phyloP scores from a whole-genome alignment of 148 eudicot genomes.

The Oxyria digyna region DNA sequence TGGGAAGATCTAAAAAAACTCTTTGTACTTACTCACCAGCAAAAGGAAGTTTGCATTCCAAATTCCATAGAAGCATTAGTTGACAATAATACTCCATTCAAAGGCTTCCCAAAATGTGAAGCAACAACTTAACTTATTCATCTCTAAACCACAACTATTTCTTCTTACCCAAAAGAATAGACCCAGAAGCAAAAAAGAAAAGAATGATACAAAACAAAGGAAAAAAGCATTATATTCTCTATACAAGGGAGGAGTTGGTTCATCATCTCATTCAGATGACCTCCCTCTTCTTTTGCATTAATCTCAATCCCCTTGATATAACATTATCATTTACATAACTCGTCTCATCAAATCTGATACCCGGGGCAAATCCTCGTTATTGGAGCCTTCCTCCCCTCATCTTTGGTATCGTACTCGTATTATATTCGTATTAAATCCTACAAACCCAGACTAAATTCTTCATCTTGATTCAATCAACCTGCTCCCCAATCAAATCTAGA shows the following conservation, averaged over 20 bases:
- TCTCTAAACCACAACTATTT: neutral
- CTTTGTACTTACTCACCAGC: no score
- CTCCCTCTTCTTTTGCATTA: slow-evolving; percentile 1
- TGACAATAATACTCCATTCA: neutral
- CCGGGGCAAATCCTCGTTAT: neutral
- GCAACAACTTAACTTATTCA: neutral
- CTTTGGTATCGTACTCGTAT: neutral
- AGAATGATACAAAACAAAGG: neutral
- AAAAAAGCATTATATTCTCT: neutral
- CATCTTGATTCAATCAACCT: slow-evolving; percentile 3
- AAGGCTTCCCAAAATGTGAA: neutral
- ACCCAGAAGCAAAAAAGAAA: neutral
- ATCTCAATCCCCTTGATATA: neutral
- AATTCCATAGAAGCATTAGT: neutral
- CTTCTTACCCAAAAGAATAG: neutral
- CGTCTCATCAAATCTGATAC: neutral
- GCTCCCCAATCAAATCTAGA: slow-evolving; percentile 23
- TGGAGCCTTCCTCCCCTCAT: neutral
- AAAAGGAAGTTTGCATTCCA: neutral
- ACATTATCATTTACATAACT: neutral
- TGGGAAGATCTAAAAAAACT: no score
- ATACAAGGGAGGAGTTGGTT: neutral
- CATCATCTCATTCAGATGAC: neutral
- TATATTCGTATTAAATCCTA: neutral
- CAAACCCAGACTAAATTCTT: neutral